Base-by-base conservation (phyloP, 2,329 filamentous ascomycete species). In the Penicillium sp. region DNA sequence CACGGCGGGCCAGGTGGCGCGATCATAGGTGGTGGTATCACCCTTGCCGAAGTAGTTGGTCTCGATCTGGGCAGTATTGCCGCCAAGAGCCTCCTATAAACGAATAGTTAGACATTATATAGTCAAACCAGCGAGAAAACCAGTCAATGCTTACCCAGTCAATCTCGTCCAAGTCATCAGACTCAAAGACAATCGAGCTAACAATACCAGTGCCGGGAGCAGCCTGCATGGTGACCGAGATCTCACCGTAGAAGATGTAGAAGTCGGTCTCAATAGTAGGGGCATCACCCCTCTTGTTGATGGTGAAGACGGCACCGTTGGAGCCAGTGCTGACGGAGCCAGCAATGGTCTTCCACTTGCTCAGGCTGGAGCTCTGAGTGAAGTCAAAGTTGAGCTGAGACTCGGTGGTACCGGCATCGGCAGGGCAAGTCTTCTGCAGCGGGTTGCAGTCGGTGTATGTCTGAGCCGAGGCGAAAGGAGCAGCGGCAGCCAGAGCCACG, bases 11-110 rank as follows among this genome's bases (percentile, higher is more conserved):
- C 91, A 93, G 62, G 91, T 89, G 64, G 90, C 93, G 61, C 94
- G 90, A 80, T 96, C 92, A 81, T 95, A 96, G 13, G 86, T 86
- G 4, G 73, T 69, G 0, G 91, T 93, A 70, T 92, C 85, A 59
- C 94, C 95, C 80, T 98, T 97, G 77, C 93, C 92, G 71, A 98
- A 99, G 82, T 96, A 99, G 80, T 99, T 98, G 72, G 90, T 91
- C 80, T 98, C 93, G 37, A 80, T 74, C 55, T 73, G 65, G 42
- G 65, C 71, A 22, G 68, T 73, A 55, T 76, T 70, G 28, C 75
- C 71, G 51, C 79, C 79, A 50, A 79, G 63, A 59, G 71, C 72
- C 66, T 79, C 77, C 76, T 78, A 62, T 65, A 58, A 87, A 85
- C 62, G n/a, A 60, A 60, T 30, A 37, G 35, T 60, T 22, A 49